These are phyloP conservation scores for Saitozyma podzolica DNA, from an alignment of 768 basidiomycete species.

Conservation along the genomic window DNA sequence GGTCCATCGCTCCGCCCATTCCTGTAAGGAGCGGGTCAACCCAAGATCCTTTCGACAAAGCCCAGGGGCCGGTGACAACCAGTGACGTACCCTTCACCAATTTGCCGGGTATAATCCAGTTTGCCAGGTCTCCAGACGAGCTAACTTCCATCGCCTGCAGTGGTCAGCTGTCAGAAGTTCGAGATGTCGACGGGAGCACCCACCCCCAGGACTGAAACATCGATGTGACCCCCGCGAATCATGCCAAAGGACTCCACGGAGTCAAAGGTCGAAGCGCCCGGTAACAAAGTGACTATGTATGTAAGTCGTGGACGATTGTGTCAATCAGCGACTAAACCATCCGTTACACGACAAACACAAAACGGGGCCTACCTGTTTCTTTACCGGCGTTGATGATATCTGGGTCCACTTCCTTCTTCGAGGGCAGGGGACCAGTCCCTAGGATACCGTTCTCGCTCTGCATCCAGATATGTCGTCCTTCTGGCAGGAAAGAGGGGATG, in stretches of 20 bases:
- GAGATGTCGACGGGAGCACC: no score
- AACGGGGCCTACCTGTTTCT: conserved; percentile 13
- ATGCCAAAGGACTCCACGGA: conserved; percentile 17
- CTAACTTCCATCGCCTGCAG: conserved; percentile 78
- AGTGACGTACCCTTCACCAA: no score
- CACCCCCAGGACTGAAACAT: conserved; percentile 84
- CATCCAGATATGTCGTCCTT: conserved; percentile 53
- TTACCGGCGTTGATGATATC: conserved; percentile 50
- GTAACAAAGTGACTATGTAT: conserved; percentile 12
- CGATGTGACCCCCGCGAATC: conserved; percentile 20
- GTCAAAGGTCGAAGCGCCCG: conserved; percentile 21
- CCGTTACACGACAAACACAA: no score
- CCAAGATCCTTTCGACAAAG: no score
- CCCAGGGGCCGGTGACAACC: no score
- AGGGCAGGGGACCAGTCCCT: conserved; percentile 55
- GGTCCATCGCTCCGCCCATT: conserved; percentile 95
- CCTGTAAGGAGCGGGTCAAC: conserved; percentile 32
- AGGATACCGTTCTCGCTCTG: conserved; percentile 55
- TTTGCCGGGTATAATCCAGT: conserved; percentile 98
- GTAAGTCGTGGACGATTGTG: no score
- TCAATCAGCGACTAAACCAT: no score
- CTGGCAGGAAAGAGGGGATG: conserved; percentile 50
- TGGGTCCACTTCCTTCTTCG: conserved; percentile 52
- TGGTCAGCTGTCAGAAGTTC: no score
- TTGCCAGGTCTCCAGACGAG: conserved; percentile 83